These are phyloP conservation scores for Schwanniomyces sp. DNA, from an alignment of 805 yeast genomes.

Conservation along the genomic window DNA sequence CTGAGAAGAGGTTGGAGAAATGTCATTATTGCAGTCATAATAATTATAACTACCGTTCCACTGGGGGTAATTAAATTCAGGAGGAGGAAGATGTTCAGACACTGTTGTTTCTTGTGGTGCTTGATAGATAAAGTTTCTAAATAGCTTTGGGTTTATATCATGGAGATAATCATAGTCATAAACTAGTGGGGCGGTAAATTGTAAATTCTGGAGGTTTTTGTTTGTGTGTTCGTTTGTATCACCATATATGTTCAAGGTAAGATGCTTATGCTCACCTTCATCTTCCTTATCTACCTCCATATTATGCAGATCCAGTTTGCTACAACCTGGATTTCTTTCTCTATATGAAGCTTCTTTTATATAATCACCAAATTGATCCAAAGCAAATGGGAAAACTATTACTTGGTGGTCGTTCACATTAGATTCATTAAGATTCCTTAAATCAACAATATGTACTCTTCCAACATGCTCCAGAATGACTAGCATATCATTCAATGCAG, in stretches of 20 bases:
- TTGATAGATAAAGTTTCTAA: slow-evolving; percentile 33
- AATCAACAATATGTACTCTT: slow-evolving; percentile 80
- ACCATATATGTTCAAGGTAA: slow-evolving; percentile 6
- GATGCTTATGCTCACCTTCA: background rate
- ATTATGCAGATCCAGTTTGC: background rate
- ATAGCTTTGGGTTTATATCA: slow-evolving; percentile 34
- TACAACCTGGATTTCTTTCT: background rate
- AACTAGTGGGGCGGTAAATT: slow-evolving; percentile 37
- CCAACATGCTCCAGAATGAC: slow-evolving; percentile 84
- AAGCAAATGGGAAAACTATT: slow-evolving; percentile 58
- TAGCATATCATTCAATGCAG: slow-evolving; percentile 72
- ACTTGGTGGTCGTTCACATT: slow-evolving; percentile 65
- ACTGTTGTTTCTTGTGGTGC: slow-evolving; percentile 21
- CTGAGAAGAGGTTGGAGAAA: slow-evolving; percentile 15
- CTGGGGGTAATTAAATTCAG: slow-evolving; percentile 19
- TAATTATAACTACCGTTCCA: slow-evolving; percentile 11
- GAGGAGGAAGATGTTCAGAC: slow-evolving; percentile 13
- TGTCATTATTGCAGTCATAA: slow-evolving; percentile 1
- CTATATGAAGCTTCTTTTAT: slow-evolving; percentile 6
- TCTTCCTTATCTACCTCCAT: background rate
- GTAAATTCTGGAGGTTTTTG: background rate
- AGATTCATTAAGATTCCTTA: slow-evolving; percentile 53
- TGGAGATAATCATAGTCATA: slow-evolving; percentile 42
- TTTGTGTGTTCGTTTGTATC: background rate
- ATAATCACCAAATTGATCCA: slow-evolving; percentile 38